Base-by-base conservation (phyloP, 768 basidiomycete genomes). In the Termitomyces sp. region DNA sequence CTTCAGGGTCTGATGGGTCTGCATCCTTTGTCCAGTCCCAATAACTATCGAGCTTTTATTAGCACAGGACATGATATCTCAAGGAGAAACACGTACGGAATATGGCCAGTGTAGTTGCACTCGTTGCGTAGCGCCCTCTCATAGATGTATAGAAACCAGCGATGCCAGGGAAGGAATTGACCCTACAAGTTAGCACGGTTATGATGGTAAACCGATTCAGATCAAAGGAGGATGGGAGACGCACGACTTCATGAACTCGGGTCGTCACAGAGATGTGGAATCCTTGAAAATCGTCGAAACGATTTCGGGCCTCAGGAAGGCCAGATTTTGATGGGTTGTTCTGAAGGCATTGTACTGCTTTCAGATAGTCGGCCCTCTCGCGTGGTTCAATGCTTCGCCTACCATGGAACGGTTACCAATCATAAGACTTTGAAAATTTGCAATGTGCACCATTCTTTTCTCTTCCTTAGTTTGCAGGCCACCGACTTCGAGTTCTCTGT, bases 11-110 rank as follows among this genome's bases (percentile, higher is more conserved):
- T 50, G 18, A 31, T 44, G 54, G 61, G 50, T 73, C 72, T 1
- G 69, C 66, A 55, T 78, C 76, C 33, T 62, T 65, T 4, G 72
- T 73, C 75, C 75, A 77, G 51, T 77, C 70, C 76, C 76, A 79
- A 45, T 75, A 77, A 7, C 76, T 77, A 34, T 5, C 42, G 2
- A 24, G 0, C 7, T 9, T 9, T 16, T 0, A n/a, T 34, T 1
- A 55, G n/a, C 1, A 31, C 12, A 6, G 34, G 11, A 1, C 11
- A 5, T n/a, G 15, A 31, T 12, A 49, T 18, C 4, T 1, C 11
- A 5, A 6, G 20, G 3, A 5, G 16, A 0, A 53, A 27, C 8
- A 59, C 61, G 47, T 58, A 72, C 66, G 71, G 68, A 11, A 65
- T 57, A 36, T 65, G 63, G 9, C 69, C 72, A 16, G 7, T 48